Conservation (phyloP, 129 eudicot genomes). For the Escallonia herrerae region DNA sequence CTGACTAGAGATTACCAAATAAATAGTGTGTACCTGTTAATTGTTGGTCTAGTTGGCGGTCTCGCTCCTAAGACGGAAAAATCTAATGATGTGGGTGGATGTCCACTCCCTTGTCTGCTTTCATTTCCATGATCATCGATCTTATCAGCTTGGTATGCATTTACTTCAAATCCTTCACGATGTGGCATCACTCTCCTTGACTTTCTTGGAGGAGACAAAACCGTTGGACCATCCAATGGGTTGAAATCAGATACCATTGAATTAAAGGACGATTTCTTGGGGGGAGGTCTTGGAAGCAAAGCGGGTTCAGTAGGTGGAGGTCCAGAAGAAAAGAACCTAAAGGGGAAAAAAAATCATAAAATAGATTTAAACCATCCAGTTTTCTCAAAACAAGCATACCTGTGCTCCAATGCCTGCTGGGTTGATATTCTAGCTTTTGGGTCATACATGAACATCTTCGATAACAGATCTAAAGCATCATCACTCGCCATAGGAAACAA, state of each 20-base stretch:
- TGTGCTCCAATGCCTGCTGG: constrained; percentile 88
- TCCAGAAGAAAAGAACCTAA: constrained; percentile 78
- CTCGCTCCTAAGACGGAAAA: constrained; percentile 67
- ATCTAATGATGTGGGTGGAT: constrained; percentile 81
- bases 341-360: constrained; percentile 2
- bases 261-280: constrained; percentile 52
- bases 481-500: constrained; percentile 95
- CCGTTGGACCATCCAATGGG: constrained; percentile 60
- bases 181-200: constrained; percentile 77
- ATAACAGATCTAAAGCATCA: constrained; percentile 81
- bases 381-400: constrained; percentile 29
- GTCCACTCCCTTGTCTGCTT: constrained; percentile 43
- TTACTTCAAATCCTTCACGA: constrained; percentile 64
- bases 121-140: constrained; percentile 62
- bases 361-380: background rate
- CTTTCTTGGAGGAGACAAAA: constrained; percentile 92
- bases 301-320: constrained; percentile 91
- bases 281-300: constrained; percentile 84
- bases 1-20: background rate
- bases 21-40: constrained; percentile 60
- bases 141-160: constrained; percentile 37
- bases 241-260: constrained; percentile 49
- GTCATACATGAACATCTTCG: constrained; percentile 89
- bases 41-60: constrained; percentile 89
- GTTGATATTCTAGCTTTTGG: constrained; percentile 94